A percentile compares a stretch with the other conserved stretches of the same genome.
Conservation (phyloP, 2,329 filamentous ascomycete genomes). For the Aspergillus fischeri region DNA sequence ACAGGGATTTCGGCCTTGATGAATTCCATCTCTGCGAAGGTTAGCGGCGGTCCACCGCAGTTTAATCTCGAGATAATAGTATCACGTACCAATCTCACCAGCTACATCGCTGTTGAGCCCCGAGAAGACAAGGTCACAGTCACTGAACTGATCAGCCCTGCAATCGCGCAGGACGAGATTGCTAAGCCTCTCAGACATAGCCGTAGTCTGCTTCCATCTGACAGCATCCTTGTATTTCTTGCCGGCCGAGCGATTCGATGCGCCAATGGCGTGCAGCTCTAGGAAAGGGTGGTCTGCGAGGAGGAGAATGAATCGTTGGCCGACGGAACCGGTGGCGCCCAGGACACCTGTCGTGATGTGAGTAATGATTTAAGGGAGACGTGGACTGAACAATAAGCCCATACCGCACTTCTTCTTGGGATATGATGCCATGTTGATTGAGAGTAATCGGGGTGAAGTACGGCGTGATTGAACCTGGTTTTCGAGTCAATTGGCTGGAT, state of each 20-base stretch:
- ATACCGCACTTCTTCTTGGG: constrained; percentile 41
- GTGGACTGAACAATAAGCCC: constrained; percentile 6
- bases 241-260: constrained; percentile 81
- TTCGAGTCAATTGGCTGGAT: constrained; percentile 1
- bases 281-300: constrained; percentile 85
- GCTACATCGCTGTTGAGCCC: constrained; percentile 91
- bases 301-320: constrained; percentile 91
- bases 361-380: constrained; percentile 13
- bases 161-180: constrained; percentile 84
- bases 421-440: constrained; percentile 27
- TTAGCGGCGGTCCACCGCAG: not conserved
- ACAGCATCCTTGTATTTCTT: constrained; percentile 95
- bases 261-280: constrained; percentile 81
- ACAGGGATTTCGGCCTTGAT: constrained; percentile 81
- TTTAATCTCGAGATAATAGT: not conserved
- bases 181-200: constrained; percentile 71
- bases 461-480: constrained; percentile 1
- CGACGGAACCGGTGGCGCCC: constrained; percentile 89
- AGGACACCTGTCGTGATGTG: constrained; percentile 58
- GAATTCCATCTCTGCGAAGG: constrained; percentile 78
- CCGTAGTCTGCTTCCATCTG: constrained; percentile 85
- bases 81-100: constrained; percentile 72
- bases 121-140: constrained; percentile 91
- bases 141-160: constrained; percentile 72
- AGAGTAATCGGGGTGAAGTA: constrained; percentile 2